Base-by-base conservation (phyloP, 208 protist genomes). In the Trypanosoma boissoni region DNA sequence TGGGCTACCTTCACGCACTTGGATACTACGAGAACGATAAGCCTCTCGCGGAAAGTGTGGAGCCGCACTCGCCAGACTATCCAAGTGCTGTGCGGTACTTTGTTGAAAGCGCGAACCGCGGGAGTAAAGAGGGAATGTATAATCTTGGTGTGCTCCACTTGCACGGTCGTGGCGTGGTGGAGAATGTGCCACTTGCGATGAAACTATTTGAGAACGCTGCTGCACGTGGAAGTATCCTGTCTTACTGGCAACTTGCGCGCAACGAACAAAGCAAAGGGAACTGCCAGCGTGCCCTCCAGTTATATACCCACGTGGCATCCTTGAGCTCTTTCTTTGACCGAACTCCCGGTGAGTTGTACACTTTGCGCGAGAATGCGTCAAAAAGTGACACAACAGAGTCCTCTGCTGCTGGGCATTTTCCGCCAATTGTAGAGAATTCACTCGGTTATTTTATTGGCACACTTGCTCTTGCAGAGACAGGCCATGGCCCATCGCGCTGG, bases 1-100 rank as follows among this genome's bases (percentile, higher is more conserved):
- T 97, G 8, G 92, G 89, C 26, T 92, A 83, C 41, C 58, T 97
- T 28, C 78, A 95, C 66, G 69, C 83, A 1, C 67, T 84, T n/a
- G 89, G 89, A 21, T 85, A 76, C 44, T 70, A 89, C 9, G 48
- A 72, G 7, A 43, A 77, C 28, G 72, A 72, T 32, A 44, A 69
- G 34, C n/a, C 55, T 34, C 50, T 21, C 6, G n/a, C 27, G 3
- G 71, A 74, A 29, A 41, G 12, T 23, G 36, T 28, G 14, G 14
- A 42, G 36, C 20, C 34, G 16, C 58, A 42, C 0, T 39, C 29
- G 9, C 74, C 80, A 9, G 80, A 90, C 64, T 89, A 80, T 62
- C 39, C 12, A 10, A 74, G 72, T 7, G 79, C 86, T 9, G 74
- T 63, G 44, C 51, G 45, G 16, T 86, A 82, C 65, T 90, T 90